phyloP scores from a whole-genome alignment of 2,329 filamentous ascomycete species.

The Dactylonectria macrodidyma region DNA sequence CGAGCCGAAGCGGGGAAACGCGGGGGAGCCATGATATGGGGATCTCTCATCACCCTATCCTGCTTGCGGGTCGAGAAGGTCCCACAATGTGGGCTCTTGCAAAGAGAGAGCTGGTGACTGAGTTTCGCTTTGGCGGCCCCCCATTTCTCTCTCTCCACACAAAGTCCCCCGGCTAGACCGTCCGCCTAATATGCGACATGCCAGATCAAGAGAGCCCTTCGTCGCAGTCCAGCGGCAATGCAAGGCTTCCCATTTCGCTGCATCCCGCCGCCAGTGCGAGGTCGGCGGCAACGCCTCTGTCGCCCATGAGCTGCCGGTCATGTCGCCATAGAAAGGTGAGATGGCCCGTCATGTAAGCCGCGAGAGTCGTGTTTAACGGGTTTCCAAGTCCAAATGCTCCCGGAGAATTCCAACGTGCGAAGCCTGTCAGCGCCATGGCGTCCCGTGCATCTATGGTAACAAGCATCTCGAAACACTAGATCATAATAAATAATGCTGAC shows the following conservation, averaged over 20 bases:
- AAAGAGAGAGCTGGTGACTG: neutral
- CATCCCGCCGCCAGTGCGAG: neutral
- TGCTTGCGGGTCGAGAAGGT: neutral
- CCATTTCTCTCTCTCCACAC: conserved; percentile 2
- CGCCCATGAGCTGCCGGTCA: conserved; percentile 33
- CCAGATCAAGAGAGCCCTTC: conserved; percentile 14
- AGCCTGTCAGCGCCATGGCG: conserved; percentile 27
- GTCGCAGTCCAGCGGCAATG: neutral
- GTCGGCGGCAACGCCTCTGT: neutral
- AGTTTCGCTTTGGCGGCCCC: neutral
- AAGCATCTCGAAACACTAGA: no score
- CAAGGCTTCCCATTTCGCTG: conserved; percentile 13
- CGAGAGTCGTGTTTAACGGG: neutral
- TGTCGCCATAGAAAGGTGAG: conserved; percentile 31
- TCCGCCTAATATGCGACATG: conserved; percentile 20
- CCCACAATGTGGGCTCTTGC: neutral
- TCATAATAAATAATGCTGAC: neutral
- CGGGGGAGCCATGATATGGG: neutral
- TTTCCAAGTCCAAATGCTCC: conserved; percentile 30
- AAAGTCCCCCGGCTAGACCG: neutral
- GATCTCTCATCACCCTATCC: neutral
- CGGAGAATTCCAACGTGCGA: conserved; percentile 30
- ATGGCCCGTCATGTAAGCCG: neutral
- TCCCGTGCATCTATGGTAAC: conserved; percentile 33
- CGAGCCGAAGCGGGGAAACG: neutral